Base-by-base conservation (phyloP, 2,329 filamentous ascomycete species). In the Trichoderma sp. region DNA sequence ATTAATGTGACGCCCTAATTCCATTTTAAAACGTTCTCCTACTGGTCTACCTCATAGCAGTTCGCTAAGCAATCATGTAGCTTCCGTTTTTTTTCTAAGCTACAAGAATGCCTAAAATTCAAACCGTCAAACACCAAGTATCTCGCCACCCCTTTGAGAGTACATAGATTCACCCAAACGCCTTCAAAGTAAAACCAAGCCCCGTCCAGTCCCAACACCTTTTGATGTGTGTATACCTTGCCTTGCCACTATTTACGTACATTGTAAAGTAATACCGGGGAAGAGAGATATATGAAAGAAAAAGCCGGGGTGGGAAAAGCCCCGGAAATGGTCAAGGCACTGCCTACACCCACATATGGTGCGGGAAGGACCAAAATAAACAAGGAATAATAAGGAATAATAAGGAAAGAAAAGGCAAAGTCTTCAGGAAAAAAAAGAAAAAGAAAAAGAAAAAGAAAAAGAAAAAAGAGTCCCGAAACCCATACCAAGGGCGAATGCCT, bases 221-320 rank as follows among this genome's bases (percentile, higher is more conserved):
- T 84, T 84, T 83, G 73, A 76, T 77, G 79, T 83, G 79, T 83
- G 79, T 81, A 79, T 83, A 78, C 66, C 67, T 69, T 81, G 76
- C 76, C 79, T 78, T 74, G 74, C 80, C 75, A 73, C 76, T 76
- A 76, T 80, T 75, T 79, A 82, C 76, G 77, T 81, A 80, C 79
- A 81, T 46, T 68, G 65, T 68, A 68, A 73, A 74, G 72, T 72
- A 73, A 71, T 66, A 66, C 28, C 54, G 37, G 39, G 54, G 63
- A 59, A 59, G 54, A 66, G 52, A 66, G 54, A 73, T 21, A 49
- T 37, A 26, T 43, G 55, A 66, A 59, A 51, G 21, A 58, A 59
- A 52, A 37, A 60, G 16, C 13, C 34, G 63, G 63, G 61, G 43
- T 8, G 21, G 63, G 61, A 24, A 59, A 10, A 58, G 21, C n/a